These are phyloP conservation scores for Candida cerambycidarum DNA, from an alignment of 805 yeast genomes.

Conservation along the genomic window DNA sequence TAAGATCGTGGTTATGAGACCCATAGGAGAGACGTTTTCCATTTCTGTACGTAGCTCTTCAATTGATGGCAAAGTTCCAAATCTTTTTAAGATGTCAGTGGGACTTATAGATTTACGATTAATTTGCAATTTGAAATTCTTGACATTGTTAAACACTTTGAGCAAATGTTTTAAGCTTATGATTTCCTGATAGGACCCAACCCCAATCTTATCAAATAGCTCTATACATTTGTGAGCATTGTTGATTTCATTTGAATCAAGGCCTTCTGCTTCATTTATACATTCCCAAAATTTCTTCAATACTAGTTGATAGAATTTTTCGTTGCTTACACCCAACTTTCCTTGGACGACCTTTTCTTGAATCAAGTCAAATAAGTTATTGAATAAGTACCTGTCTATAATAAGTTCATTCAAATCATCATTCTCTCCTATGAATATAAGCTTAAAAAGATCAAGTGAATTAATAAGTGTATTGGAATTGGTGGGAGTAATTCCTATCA, in stretches of 20 bases:
- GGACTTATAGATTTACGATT: constrained; percentile 41
- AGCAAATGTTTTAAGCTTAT: constrained; percentile 31
- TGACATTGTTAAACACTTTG: constrained; percentile 34
- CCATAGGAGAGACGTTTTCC: constrained; percentile 26
- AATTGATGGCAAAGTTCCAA: constrained; percentile 15
- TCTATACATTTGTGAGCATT: constrained; percentile 25
- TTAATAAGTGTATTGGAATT: constrained; percentile 23
- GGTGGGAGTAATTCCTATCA: constrained; percentile 21
- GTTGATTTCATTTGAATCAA: constrained; percentile 32
- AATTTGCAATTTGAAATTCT: constrained; percentile 34
- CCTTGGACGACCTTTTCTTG: constrained; percentile 14
- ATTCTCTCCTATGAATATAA: constrained; percentile 18
- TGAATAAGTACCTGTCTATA: constrained; percentile 27
- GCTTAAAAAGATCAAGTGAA: constrained; percentile 22
- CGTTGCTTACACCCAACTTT: constrained; percentile 12
- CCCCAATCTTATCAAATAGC: constrained; percentile 22
- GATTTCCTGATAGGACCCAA: constrained; percentile 10
- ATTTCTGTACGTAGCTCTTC: constrained; percentile 13
- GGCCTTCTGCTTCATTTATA: constrained; percentile 26
- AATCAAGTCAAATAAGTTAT: constrained; percentile 27
- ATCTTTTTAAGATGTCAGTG: constrained; percentile 29
- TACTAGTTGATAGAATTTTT: constrained; percentile 18
- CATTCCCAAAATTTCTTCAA: constrained; percentile 35
- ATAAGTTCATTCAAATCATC: constrained; percentile 15
- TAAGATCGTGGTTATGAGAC: constrained; percentile 42